A percentile compares a stretch with the other conserved stretches of the same genome.
phyloP scores from a whole-genome alignment of 2,329 filamentous ascomycete species.

The Microdochium bolleyi region DNA sequence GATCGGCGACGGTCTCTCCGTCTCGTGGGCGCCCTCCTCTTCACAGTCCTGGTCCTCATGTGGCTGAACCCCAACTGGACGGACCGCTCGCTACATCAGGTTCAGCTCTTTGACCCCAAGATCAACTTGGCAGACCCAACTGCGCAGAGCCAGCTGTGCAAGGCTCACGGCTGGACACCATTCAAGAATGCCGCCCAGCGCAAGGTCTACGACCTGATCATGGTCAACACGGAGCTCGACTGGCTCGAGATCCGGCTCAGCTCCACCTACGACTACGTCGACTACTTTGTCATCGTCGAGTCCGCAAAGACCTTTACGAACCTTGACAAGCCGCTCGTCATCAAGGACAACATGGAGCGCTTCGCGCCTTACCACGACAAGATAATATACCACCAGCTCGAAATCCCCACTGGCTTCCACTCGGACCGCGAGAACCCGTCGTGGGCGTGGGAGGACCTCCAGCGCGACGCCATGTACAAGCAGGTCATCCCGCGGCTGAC shows the following conservation, averaged over 20 bases:
- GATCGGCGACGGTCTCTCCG: conserved; percentile 12
- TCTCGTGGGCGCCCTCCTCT: conserved; percentile 6
- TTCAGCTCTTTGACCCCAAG: conserved; percentile 12
- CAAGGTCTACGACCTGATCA: conserved; percentile 53
- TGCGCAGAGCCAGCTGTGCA: conserved; percentile 19
- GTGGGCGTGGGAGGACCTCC: conserved; percentile 41
- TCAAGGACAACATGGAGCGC: conserved; percentile 41
- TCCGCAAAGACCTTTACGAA: conserved; percentile 50
- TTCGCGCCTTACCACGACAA: conserved; percentile 48
- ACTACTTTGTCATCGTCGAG: conserved; percentile 60
- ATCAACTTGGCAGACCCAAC: conserved; percentile 11
- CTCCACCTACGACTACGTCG: conserved; percentile 47
- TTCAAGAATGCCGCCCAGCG: conserved; percentile 24
- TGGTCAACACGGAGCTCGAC: conserved; percentile 57
- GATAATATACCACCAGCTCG: conserved; percentile 51
- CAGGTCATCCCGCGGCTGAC: conserved; percentile 44
- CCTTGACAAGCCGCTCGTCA: conserved; percentile 42
- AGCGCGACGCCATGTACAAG: conserved; percentile 46
- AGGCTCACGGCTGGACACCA: conserved; percentile 27
- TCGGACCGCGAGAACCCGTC: conserved; percentile 24
- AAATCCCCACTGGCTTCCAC: conserved; percentile 31
- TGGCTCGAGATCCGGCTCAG: conserved; percentile 58
- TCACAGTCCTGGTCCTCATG: conserved; percentile 12
- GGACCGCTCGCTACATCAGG: conserved; percentile 16
- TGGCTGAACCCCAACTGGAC: conserved; percentile 21